Conservation (phyloP, 345 rosid species). For the Lepidium aucheri region DNA sequence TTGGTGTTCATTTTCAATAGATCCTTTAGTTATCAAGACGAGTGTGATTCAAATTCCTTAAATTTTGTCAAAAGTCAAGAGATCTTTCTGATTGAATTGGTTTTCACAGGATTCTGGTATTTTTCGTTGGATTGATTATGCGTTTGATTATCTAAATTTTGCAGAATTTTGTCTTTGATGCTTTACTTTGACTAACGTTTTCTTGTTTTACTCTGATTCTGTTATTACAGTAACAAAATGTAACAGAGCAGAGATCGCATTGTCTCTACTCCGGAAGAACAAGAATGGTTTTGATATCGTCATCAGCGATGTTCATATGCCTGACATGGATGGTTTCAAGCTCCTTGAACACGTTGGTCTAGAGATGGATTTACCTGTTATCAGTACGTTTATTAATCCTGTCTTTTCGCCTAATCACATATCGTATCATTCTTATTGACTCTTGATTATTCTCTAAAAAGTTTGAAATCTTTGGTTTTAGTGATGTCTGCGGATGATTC, state of each 20-base stretch:
- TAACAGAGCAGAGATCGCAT: slow-evolving; percentile 77
- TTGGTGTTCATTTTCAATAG: background rate
- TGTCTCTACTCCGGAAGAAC: slow-evolving; percentile 44
- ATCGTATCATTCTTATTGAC: background rate
- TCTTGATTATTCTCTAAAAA: background rate
- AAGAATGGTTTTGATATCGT: slow-evolving; percentile 58
- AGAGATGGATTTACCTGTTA: slow-evolving; percentile 87
- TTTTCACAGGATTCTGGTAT: background rate
- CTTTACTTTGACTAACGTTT: background rate
- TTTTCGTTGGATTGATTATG: background rate
- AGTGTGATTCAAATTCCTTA: background rate
- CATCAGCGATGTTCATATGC: slow-evolving; percentile 83
- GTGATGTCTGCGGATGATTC: slow-evolving; percentile 94
- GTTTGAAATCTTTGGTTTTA: slow-evolving; percentile 13
- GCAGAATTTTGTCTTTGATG: background rate
- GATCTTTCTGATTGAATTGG: background rate
- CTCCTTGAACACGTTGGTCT: slow-evolving; percentile 60
- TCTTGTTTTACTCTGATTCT: background rate
- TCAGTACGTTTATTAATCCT: slow-evolving; percentile 38
- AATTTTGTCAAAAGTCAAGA: background rate
- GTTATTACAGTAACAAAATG: slow-evolving; percentile 71
- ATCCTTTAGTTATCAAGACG: background rate
- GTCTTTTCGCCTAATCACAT: background rate
- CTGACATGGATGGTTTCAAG: slow-evolving; percentile 82
- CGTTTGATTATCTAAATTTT: background rate